Evolutionary conservation across 2,329 filamentous ascomycete genomes (phyloP), one percentile per base, ranked within the genome.

Genomic region (Monilinia polystroma): DNA sequence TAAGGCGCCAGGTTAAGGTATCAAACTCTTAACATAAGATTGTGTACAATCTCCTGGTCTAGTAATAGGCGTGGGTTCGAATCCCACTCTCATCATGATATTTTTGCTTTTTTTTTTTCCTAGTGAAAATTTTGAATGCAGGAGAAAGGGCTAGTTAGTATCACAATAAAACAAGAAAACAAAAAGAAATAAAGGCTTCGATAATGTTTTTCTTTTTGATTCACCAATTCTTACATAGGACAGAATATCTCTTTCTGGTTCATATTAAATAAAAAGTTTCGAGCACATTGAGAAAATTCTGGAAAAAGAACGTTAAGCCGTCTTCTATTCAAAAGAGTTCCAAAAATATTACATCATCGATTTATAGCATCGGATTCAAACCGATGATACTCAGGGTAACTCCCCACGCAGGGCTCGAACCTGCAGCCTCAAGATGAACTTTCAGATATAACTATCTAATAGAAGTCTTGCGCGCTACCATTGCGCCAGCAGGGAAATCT

Each of bases 381-480:
- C 45, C 29, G 58, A 23, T 38, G 14, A 20, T 38, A 51, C 43
- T 60, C 29, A 51, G 45, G 45, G 58, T 60, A 38, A 51, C 58
- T 51, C 58, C 45, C 45, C 38, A 60, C 45, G 8, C 7, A 51
- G 45, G 29, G 7, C 45, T 60, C 45, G 58, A 60, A 51, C 58
- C 57, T 49, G 7, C 6, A 60, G 43, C 57, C 57, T 60, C 43
- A 59, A 59, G 57, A 59, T 58, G 1, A 20, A 20, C 32, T 35
- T 29, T 20, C 4, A 43, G 3, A 43, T 3, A 26, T 6, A 4
- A 38, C 29, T 8, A 18, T 8, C n/a, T 20, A 0, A 7, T 58
- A 59, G 57, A 59, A 59, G 57, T 59, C 57, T 59, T 59, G 43
- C 57, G 57, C 57, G 57, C 57, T 59, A 59, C 57, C 57, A 59